Conservation (phyloP, 305 asterid species). For the Fraxinus dipetala region DNA sequence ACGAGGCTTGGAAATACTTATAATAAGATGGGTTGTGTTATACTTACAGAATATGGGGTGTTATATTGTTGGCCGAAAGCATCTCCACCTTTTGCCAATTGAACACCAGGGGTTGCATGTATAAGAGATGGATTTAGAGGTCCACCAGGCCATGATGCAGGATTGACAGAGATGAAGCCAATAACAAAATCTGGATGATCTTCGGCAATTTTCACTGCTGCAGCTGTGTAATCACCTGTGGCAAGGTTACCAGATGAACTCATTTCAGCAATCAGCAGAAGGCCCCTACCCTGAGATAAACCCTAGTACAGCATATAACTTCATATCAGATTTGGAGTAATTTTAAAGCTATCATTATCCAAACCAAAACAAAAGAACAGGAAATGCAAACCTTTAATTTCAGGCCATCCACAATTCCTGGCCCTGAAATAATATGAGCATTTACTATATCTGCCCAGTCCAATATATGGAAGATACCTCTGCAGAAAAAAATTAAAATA, state of each 20-base stretch:
- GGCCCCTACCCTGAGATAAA: constrained; percentile 76
- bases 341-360: neutral
- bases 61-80: constrained; percentile 89
- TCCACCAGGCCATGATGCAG: constrained; percentile 86
- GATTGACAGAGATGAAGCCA: constrained; percentile 92
- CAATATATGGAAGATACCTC: constrained; percentile 78
- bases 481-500: constrained; percentile 30
- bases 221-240: constrained; percentile 88
- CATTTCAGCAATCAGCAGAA: constrained; percentile 93
- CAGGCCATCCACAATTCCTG: constrained; percentile 94
- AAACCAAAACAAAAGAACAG: neutral
- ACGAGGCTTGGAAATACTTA: neutral
- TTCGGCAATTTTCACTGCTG: constrained; percentile 92
- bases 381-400: constrained; percentile 67
- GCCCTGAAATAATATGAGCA: constrained; percentile 95
- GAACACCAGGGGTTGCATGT: constrained; percentile 98
- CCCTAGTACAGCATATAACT: constrained; percentile 48
- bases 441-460: constrained; percentile 97
- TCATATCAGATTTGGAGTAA: constrained; percentile 20
- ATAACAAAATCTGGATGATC: constrained; percentile 92
- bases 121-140: constrained; percentile 77
- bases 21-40: neutral
- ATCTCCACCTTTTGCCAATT: constrained; percentile 93
- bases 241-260: constrained; percentile 95
- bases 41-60: constrained; percentile 86